Evolutionary conservation across 2,329 filamentous ascomycete genomes (phyloP), one percentile per base, ranked within the genome.

Genomic region (Cadophora gregata): DNA sequence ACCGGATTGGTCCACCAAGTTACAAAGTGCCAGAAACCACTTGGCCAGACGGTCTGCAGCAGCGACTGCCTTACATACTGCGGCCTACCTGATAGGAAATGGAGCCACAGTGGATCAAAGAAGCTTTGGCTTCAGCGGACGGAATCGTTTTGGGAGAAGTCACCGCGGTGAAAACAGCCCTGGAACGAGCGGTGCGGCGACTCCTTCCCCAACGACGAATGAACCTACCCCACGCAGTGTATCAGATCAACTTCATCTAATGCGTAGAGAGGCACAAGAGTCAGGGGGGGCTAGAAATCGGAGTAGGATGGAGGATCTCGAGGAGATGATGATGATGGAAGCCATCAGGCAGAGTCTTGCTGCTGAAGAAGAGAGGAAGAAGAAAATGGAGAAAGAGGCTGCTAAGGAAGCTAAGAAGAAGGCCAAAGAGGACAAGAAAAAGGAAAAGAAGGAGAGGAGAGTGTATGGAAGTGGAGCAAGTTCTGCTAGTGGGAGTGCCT

Each of bases 271-370:
- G 29, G 69, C 48, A 72, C 71, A 64, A 72, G 64, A 76, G 64
- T 62, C 80, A 80, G 67, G 65, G 21, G 67, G 63, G 27, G 36
- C 70, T 25, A 71, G 73, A 47, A 71, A 72, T 48, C 80, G 89
- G 67, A 81, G 87, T 68, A 85, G 93, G 33, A 88, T 96, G 76
- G 93, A 96, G 25, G 94, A 98, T 72, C 84, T 98, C 0, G 96
- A 99, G 77, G 95, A 97, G 59, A 92, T 99, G 83, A 99, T 99
- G 96, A 93, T 98, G 83, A 93, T 96, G 84, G 96, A 99, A 78
- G 96, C 96, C 0, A 96, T 99, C 58, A 86, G 96, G 47, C 79
- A 97, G 33, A 97, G 93, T 58, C 82, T 99, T n/a, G 93, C 91
- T 0, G 90, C 93, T 1, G 96, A 99, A 77, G 95, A 98, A 75